Conservation (phyloP, 306 rosid species). For the Fragaria nilgerrensis region DNA sequence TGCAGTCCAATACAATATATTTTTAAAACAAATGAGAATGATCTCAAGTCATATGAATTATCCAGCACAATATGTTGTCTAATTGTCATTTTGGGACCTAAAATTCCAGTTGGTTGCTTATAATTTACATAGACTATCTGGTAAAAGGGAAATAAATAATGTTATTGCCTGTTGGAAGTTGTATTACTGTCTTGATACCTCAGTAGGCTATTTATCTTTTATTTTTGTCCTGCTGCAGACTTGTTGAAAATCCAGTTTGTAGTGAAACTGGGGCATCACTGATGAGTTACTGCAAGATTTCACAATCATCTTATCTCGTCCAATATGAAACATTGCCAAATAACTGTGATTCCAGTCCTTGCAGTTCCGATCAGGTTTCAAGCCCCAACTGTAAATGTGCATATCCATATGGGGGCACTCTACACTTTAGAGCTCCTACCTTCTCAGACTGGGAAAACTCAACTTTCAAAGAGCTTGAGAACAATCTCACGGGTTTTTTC, state of each 20-base stretch:
- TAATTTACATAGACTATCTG: background rate
- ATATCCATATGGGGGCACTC: constrained; percentile 57
- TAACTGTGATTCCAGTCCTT: constrained; percentile 35
- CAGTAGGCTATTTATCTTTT: background rate
- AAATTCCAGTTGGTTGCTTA: background rate
- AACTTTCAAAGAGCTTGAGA: constrained; percentile 33
- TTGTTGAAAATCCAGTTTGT: constrained; percentile 50
- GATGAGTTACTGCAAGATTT: constrained; percentile 37
- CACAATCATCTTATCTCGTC: constrained; percentile 12
- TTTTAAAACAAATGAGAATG: background rate
- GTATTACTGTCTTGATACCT: background rate
- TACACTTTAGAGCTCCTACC: constrained; percentile 51
- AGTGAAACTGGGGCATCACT: background rate
- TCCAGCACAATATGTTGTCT: background rate
- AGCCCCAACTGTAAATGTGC: constrained; percentile 73
- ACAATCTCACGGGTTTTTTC: background rate
- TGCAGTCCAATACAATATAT: background rate
- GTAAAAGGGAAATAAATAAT: background rate
- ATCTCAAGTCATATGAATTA: background rate
- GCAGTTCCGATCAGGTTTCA: constrained; percentile 32
- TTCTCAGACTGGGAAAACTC: constrained; percentile 45
- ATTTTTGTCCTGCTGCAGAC: constrained; percentile 36
- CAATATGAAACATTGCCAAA: constrained; percentile 23
- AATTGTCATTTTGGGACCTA: background rate
- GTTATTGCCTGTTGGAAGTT: background rate